These are phyloP conservation scores for Alternaria ventricosa DNA, from an alignment of 2,329 filamentous ascomycete genomes.

Conservation along the genomic window DNA sequence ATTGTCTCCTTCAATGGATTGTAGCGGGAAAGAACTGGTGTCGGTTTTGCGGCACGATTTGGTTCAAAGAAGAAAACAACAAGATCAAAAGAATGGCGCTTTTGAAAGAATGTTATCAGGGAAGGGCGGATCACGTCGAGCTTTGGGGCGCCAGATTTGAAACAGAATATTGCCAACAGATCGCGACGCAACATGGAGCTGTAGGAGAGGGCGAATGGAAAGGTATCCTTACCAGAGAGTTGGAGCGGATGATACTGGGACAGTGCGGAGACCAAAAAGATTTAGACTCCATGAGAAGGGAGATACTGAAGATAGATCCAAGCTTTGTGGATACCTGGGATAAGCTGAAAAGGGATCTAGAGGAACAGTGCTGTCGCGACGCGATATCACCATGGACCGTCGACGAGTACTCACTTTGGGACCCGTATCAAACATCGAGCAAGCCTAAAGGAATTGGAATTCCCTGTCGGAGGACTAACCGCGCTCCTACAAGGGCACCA, in stretches of 20 bases:
- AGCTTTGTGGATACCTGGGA: not conserved
- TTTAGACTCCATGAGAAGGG: not conserved
- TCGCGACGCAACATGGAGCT: not conserved
- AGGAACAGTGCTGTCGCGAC: not conserved
- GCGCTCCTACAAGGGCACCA: too few relatives aligned
- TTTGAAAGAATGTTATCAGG: not conserved
- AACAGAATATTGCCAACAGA: not conserved
- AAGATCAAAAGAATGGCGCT: not conserved
- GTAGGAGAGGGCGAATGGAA: not conserved
- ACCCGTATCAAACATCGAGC: not conserved
- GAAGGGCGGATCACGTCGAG: not conserved
- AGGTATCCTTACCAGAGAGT: not conserved
- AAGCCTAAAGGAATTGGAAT: not conserved
- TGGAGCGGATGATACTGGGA: not conserved
- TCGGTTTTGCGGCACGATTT: not conserved
- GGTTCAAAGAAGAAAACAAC: not conserved
- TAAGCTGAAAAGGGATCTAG: not conserved
- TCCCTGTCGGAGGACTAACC: too few relatives aligned
- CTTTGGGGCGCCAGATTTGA: not conserved
- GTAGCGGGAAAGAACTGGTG: not conserved
- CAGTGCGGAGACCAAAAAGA: not conserved
- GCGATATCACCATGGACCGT: not conserved
- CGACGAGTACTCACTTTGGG: not conserved
- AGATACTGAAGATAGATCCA: not conserved
- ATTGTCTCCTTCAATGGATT: not conserved